Base-by-base conservation (phyloP, 306 rosid species). In the Ziziphus jujuba region DNA sequence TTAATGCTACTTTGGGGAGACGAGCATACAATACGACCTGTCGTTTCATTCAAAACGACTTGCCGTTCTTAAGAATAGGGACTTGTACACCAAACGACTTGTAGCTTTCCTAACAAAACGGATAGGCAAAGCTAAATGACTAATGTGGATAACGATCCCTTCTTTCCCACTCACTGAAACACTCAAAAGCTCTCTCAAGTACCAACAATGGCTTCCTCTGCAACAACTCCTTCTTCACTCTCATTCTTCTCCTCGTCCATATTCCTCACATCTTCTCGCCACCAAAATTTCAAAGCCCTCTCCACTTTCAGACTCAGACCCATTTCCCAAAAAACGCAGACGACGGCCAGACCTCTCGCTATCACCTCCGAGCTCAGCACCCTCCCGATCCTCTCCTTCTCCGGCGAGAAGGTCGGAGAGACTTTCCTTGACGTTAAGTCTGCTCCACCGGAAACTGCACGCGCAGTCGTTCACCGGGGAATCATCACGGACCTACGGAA, bases 391-490 rank as follows among this genome's bases (percentile, higher is more conserved):
- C 87, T 93, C 85, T 90, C 96, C 63, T 95, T 88, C 77, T 14
- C 89, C 66, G 95, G 99, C 52, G 88, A 85, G 0, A 85, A 79
- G 12, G 28, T 95, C 58, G 95, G 96, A 13, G 97, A 93, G 67
- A 70, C 95, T 36, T 63, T 67, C 48, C 96, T 93, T 49, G 92
- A 87, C 56, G 78, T 95, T 67, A 85, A 80, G 48, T 19, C 92
- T 14, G 99, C 97, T 3, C 84, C 89, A 5, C 85, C 90, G 0
- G 85, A 75, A 60, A 93, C 99, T 12, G 93, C 99, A 0, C 95
- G 97, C 16, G 89, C 99, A 49, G 96, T 93, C 40, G 96, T 93
- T 59, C 99, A 93, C 87, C 91, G 97, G 3, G 99, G 84, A 55
- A 65, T 93, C 14, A 66, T 90, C 79, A 78, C 84, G 10, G 99